phyloP scores from a whole-genome alignment of 2,329 filamentous ascomycete genomes.

The Ophiostoma sp. region DNA sequence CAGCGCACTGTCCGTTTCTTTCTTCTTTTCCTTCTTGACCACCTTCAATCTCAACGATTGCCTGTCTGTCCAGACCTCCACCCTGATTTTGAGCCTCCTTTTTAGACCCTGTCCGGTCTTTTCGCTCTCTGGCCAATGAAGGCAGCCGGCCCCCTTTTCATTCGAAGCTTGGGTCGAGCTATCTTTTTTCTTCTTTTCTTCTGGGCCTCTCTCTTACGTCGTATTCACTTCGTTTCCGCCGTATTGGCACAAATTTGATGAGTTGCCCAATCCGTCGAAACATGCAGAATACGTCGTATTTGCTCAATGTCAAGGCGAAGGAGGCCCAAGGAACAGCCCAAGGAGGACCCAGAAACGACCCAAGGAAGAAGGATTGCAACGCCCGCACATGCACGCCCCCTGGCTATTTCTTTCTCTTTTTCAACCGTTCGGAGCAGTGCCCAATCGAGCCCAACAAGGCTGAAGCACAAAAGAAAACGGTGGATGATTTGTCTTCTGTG shows the following conservation, averaged over 20 bases:
- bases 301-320: background rate
- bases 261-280: background rate
- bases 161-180: background rate
- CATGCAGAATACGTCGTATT: background rate
- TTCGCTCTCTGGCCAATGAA: background rate
- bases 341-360: background rate
- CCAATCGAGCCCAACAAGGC: conserved; percentile 14
- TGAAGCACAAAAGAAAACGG: background rate
- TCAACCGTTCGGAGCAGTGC: conserved; percentile 2
- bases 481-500: too few relatives aligned
- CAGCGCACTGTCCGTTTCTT: background rate
- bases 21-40: background rate
- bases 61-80: background rate
- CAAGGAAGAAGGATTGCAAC: background rate
- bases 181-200: background rate
- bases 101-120: background rate
- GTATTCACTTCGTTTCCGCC: background rate
- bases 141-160: background rate
- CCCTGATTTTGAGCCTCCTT: background rate
- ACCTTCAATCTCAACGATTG: background rate
- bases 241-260: background rate
- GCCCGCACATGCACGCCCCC: background rate
- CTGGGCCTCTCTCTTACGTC: background rate
- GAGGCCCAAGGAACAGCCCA: background rate
- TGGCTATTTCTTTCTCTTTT: background rate